Evolutionary conservation across 495 filamentous ascomycete genomes (phyloP).

Genomic region (Gamarada debralockiae): DNA sequence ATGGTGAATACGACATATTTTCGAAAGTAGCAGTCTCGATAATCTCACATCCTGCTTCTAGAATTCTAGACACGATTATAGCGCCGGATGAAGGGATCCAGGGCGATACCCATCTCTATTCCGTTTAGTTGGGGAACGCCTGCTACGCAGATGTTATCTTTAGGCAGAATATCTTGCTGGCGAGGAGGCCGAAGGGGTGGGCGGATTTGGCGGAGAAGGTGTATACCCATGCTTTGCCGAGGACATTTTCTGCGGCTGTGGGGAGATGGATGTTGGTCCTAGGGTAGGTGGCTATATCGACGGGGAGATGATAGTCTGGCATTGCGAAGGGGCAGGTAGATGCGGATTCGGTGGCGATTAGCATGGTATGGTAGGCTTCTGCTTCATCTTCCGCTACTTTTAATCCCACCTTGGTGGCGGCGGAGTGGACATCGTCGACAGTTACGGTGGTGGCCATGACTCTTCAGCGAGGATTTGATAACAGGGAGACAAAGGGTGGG

Average conservation of each 20-base stretch:
- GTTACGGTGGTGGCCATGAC: too few relatives aligned
- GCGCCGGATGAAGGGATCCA: neutral
- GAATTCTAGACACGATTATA: neutral
- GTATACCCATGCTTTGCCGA: neutral
- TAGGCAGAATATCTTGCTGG: slow-evolving; percentile 14
- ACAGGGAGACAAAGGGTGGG: too few relatives aligned
- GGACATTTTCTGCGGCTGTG: neutral
- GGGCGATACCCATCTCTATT: neutral
- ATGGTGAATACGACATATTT: neutral
- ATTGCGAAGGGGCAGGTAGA: too few relatives aligned
- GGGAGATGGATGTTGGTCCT: neutral
- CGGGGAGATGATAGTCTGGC: neutral
- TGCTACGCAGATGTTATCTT: slow-evolving; percentile 13
- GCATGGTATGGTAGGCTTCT: too few relatives aligned
- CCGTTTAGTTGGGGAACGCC: slow-evolving; percentile 12
- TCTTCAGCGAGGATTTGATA: too few relatives aligned
- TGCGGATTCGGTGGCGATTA: too few relatives aligned
- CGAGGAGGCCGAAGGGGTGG: slow-evolving; percentile 3
- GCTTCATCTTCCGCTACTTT: too few relatives aligned
- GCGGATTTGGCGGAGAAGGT: neutral
- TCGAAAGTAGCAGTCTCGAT: neutral
- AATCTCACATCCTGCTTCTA: neutral
- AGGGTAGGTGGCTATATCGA: neutral
- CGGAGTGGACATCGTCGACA: too few relatives aligned
- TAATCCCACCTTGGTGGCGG: too few relatives aligned